Evolutionary conservation across 306 rosid genomes (phyloP), one percentile per base, ranked within the genome.

Genomic region (Echinosophora koreensis): DNA sequence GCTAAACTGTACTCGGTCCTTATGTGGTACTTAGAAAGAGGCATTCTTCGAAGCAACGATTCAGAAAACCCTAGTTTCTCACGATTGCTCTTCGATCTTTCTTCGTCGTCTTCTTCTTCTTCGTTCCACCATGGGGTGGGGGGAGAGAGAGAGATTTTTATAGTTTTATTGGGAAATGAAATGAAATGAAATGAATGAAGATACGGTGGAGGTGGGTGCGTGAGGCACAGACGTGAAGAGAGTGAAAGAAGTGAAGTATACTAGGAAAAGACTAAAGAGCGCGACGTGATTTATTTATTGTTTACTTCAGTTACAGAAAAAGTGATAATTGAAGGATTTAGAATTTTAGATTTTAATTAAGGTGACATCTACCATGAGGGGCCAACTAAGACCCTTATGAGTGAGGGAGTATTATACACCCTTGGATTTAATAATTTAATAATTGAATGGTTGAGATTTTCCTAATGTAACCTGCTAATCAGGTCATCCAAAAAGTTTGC

Each of bases 1-100:
- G 97, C 96, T 80, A 92, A 84, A 73, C 91, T 87, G 77, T 84
- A 89, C 90, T 96, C 98, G 72, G 87, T 87, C 89, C 97, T 76
- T 70, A 92, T 84, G 80, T 87, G 88, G 86, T 91, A 92, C 89
- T 97, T 86, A 11, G 93, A 87, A 49, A 96, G 69, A 46, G 99
- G 99, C 99, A 96, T 88, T 70, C 61, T 85, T 9, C 13, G n/a
- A 44, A 44, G 18, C 10, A 44, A 9, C 14, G 11, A 10, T 44
- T 44, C 14, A 44, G 14, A 1, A 11, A 44, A 44, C 87, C 82
- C 88, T 87, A 82, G 41, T 38, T n/a, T 66, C 30, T 77, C 7
- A 15, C 11, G 28, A 4, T n/a, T 28, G 69, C 11, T 14, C 16
- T 47, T 17, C 30, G 81, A 77, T 77, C 58, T 56, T 81, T 8